Evolutionary conservation across 2,329 filamentous ascomycete genomes (phyloP).

Genomic region (Fusarium goolgardi): DNA sequence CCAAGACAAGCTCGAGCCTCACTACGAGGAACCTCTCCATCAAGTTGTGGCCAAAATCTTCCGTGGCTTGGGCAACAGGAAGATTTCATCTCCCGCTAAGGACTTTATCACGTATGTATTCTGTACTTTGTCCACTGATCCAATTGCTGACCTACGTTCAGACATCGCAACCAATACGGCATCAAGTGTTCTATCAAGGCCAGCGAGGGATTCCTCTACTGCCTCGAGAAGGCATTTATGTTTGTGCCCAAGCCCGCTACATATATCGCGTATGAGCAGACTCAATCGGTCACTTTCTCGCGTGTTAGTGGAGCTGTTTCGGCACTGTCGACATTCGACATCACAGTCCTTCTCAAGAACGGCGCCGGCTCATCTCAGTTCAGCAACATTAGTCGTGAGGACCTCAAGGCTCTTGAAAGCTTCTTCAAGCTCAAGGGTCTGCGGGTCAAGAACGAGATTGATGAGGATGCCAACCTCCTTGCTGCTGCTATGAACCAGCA

Average conservation of each 20-base stretch:
- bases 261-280: constrained; percentile 95
- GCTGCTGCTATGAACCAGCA: constrained; percentile 86
- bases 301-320: constrained; percentile 94
- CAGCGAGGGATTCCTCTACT: constrained; percentile 97
- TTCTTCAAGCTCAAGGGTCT: constrained; percentile 98
- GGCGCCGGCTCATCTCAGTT: constrained; percentile 93
- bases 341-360: constrained; percentile 89
- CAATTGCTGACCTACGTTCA: constrained; percentile 51
- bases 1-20: constrained; percentile 86
- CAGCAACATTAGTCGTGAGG: constrained; percentile 99
- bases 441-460: constrained; percentile 98
- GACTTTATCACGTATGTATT: constrained; percentile 81
- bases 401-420: constrained; percentile 93
- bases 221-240: constrained; percentile 97
- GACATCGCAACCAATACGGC: constrained; percentile 91
- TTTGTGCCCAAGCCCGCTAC: constrained; percentile 98
- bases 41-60: constrained; percentile 96
- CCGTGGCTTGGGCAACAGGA: constrained; percentile 92
- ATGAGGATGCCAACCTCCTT: constrained; percentile 86
- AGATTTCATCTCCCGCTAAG: constrained; percentile 91
- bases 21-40: constrained; percentile 94
- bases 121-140: constrained; percentile 10
- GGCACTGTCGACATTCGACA: constrained; percentile 95
- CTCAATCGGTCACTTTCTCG: constrained; percentile 91
- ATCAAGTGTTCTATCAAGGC: constrained; percentile 99